Percentiles rank a stretch among this genome's conserved stretches.
These are phyloP conservation scores for Escovopsis weberi DNA, from an alignment of 2,329 filamentous ascomycete genomes.

Conservation along the genomic window DNA sequence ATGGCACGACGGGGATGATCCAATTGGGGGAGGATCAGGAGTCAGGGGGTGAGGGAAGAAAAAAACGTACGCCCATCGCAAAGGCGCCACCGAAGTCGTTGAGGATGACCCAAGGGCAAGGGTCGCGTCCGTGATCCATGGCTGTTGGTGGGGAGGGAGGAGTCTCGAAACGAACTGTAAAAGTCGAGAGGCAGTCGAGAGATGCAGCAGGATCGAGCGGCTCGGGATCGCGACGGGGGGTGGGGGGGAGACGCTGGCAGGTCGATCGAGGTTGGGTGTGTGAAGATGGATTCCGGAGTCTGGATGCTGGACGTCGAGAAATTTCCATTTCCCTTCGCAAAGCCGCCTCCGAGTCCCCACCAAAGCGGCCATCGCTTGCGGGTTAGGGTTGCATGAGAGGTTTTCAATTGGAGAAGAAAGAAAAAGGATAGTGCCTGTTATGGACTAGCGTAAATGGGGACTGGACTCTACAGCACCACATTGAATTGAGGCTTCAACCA, in stretches of 20 bases:
- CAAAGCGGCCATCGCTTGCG: too few relatives aligned
- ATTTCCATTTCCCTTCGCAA: too few relatives aligned
- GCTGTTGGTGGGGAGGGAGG: background rate
- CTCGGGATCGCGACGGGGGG: background rate
- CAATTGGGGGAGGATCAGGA: background rate
- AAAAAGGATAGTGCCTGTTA: too few relatives aligned
- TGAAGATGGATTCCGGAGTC: background rate
- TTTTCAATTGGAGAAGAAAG: too few relatives aligned
- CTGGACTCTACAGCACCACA: too few relatives aligned
- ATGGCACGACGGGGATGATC: too few relatives aligned
- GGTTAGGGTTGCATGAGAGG: too few relatives aligned
- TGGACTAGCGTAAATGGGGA: too few relatives aligned
- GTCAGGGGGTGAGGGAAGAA: background rate
- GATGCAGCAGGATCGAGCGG: background rate
- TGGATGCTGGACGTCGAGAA: too few relatives aligned
- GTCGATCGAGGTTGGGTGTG: background rate
- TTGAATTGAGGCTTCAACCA: too few relatives aligned
- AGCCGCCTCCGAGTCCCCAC: too few relatives aligned
- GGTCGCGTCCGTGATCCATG: constrained; percentile 81
- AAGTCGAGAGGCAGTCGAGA: too few relatives aligned
- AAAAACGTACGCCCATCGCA: constrained; percentile 69
- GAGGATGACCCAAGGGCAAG: constrained; percentile 90
- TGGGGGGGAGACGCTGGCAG: background rate
- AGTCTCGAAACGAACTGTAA: background rate
- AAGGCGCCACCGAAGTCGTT: constrained; percentile 98